Conservation (phyloP, 78 protist genomes). For the Cavenderia fasciculata region DNA sequence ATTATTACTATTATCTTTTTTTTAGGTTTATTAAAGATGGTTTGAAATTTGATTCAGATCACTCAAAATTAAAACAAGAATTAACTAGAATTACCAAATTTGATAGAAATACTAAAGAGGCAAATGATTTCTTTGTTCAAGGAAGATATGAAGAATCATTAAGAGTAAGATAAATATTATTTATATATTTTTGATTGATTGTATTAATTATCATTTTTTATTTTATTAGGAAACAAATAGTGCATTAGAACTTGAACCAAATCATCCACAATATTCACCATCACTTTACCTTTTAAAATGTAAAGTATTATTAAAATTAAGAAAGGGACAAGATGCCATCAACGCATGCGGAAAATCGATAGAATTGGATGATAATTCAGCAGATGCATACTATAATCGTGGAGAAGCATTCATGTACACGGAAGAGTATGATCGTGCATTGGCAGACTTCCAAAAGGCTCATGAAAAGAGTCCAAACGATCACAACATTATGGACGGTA, state of each 20-base stretch:
- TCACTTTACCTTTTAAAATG: slow-evolving; percentile 48
- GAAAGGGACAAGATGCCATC: slow-evolving; percentile 32
- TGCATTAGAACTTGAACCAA: slow-evolving; percentile 54
- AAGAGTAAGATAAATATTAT: not conserved
- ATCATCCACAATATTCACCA: not conserved
- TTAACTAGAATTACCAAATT: slow-evolving; percentile 3
- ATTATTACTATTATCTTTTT: too few species aligned
- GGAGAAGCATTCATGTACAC: slow-evolving; percentile 65
- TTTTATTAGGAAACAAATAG: not conserved
- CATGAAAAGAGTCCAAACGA: slow-evolving; percentile 51
- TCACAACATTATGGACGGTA: slow-evolving; percentile 25
- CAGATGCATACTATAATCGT: slow-evolving; percentile 44
- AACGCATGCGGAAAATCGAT: slow-evolving; percentile 19
- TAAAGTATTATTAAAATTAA: slow-evolving; percentile 18
- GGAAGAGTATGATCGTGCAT: slow-evolving; percentile 50
- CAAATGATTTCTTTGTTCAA: slow-evolving; percentile 45
- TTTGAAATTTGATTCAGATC: slow-evolving; percentile 49
- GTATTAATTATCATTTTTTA: too few species aligned
- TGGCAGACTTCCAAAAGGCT: slow-evolving; percentile 59
- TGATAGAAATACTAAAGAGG: slow-evolving; percentile 20
- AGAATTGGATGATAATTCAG: slow-evolving; percentile 29
- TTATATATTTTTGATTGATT: too few species aligned
- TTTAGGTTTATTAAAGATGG: slow-evolving; percentile 62
- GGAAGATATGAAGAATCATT: slow-evolving; percentile 40
- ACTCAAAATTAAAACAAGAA: not conserved